Evolutionary conservation across 257 asterid genomes (phyloP).

Genomic region (Striga asiatica): DNA sequence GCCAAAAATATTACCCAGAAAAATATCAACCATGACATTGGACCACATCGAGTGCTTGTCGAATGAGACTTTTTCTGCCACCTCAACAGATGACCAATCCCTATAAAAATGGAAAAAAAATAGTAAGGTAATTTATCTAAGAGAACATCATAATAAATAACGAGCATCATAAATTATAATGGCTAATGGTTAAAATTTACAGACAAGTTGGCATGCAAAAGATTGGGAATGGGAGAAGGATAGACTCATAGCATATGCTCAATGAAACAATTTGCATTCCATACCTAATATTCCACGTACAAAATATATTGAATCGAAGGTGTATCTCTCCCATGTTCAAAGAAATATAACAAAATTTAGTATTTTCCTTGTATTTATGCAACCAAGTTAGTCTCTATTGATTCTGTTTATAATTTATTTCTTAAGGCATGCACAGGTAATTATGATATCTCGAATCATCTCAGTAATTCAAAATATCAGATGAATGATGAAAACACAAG

Average conservation of each 20-base stretch:
- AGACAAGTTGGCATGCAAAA: no score
- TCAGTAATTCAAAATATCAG: neutral
- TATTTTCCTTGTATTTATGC: neutral
- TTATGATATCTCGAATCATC: neutral
- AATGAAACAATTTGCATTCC: no score
- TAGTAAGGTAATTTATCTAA: constrained; percentile 8
- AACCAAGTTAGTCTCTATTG: neutral
- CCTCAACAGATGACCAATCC: constrained; percentile 70
- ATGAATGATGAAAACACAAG: neutral
- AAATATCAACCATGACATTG: constrained; percentile 52
- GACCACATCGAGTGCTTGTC: constrained; percentile 74
- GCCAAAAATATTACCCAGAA: constrained; percentile 75
- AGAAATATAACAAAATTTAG: neutral
- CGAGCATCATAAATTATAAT: no score
- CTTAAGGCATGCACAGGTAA: neutral
- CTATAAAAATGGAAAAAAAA: constrained; percentile 27
- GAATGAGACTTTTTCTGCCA: constrained; percentile 60
- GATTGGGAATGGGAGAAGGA: no score
- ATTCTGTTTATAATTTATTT: neutral
- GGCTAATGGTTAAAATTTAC: no score
- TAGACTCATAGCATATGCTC: no score
- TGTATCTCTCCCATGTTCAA: neutral
- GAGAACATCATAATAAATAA: neutral
- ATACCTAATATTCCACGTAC: no score
- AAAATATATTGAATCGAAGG: neutral